Percentiles rank a stretch among this genome's conserved stretches.
Conservation (phyloP, 2,329 filamentous ascomycete genomes). For the Pseudophaeomoniella oleicola region DNA sequence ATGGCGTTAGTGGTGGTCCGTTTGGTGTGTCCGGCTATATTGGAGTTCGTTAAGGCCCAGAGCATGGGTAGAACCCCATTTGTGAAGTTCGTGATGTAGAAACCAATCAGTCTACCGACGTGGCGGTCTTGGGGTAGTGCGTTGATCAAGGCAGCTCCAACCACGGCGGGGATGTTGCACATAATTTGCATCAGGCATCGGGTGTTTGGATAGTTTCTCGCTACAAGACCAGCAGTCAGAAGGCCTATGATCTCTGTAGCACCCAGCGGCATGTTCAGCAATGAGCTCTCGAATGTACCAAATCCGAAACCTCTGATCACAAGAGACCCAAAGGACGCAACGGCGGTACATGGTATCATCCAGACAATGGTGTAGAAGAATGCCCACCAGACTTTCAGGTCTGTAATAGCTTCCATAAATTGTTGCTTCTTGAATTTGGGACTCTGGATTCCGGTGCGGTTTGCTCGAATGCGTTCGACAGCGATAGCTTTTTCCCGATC, state of each 20-base stretch:
- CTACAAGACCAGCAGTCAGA: conserved; percentile 31
- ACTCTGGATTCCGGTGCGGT: conserved; percentile 47
- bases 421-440: conserved; percentile 40
- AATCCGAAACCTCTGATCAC: conserved; percentile 43
- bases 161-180: conserved; percentile 45
- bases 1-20: conserved; percentile 51
- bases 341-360: conserved; percentile 42
- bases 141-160: conserved; percentile 42
- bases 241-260: conserved; percentile 36
- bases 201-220: conserved; percentile 31
- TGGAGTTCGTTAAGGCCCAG: conserved; percentile 28
- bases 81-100: conserved; percentile 40
- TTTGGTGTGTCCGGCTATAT: conserved; percentile 43
- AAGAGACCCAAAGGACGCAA: conserved; percentile 43
- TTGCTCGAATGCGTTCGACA: conserved; percentile 38
- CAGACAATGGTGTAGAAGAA: conserved; percentile 35
- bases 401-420: conserved; percentile 39
- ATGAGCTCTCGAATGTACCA: conserved; percentile 35
- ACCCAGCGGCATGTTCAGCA: conserved; percentile 37
- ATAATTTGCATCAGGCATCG: conserved; percentile 40
- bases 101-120: conserved; percentile 43
- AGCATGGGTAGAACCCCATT: conserved; percentile 40
- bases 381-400: conserved; percentile 46
- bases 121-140: conserved; percentile 36
- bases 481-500: conserved; percentile 38